phyloP scores from a whole-genome alignment of 2,329 filamentous ascomycete species.

The Cyanodermella asteris region DNA sequence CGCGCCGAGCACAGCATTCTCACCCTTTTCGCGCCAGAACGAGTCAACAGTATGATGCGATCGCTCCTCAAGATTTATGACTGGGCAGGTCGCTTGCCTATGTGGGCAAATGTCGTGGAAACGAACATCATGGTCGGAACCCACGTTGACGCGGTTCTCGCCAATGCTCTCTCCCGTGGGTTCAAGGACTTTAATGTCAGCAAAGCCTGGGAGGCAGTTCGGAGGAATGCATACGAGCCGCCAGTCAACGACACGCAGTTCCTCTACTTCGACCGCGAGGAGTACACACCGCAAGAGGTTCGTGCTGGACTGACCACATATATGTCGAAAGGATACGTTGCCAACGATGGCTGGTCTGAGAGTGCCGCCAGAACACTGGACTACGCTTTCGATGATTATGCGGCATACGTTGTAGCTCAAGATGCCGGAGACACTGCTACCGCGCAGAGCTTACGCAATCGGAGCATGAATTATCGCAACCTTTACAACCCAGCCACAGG shows the following conservation, averaged over 20 bases:
- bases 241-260: conserved; percentile 22
- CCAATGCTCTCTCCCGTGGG: conserved; percentile 23
- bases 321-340: conserved; percentile 22
- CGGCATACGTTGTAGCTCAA: too few species aligned
- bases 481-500: conserved; percentile 22
- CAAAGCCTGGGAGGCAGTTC: conserved; percentile 23
- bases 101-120: conserved; percentile 24
- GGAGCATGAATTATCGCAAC: conserved; percentile 20
- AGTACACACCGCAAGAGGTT: conserved; percentile 23
- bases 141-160: conserved; percentile 25
- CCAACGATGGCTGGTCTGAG: too few species aligned
- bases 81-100: too few species aligned
- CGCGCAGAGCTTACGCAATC: conserved; percentile 13
- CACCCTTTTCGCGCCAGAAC: too few species aligned
- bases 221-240: conserved; percentile 23
- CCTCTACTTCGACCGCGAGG: conserved; percentile 26
- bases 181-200: conserved; percentile 22
- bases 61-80: too few species aligned
- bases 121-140: conserved; percentile 31
- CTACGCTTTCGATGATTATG: too few species aligned
- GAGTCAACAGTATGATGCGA: too few species aligned
- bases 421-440: conserved; percentile 16
- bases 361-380: too few species aligned
- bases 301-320: conserved; percentile 25
- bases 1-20: too few species aligned